A percentile compares a stretch with the other conserved stretches of the same genome.
Evolutionary conservation across 352 stramenopile genomes (phyloP).

Genomic region (Phytophthora cryptogea): DNA sequence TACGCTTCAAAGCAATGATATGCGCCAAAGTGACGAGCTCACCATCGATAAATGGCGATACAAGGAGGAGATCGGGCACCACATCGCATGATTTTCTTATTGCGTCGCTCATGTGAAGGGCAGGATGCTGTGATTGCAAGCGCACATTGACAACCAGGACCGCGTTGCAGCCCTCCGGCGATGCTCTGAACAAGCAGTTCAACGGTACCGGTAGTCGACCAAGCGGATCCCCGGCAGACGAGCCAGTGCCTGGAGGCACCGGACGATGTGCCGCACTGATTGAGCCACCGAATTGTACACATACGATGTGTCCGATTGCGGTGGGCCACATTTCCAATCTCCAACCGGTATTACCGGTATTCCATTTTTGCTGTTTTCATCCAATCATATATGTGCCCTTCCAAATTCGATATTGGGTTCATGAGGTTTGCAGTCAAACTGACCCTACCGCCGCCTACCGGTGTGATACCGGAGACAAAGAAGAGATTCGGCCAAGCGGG

Average conservation of each 20-base stretch:
- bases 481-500: conserved; percentile 26
- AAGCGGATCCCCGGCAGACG: conserved; percentile 4
- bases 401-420: neutral
- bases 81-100: neutral
- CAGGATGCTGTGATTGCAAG: neutral
- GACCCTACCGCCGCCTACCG: conserved; percentile 3
- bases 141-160: neutral
- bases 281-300: conserved; percentile 17
- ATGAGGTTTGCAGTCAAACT: conserved; percentile 9
- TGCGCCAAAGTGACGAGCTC: conserved; percentile 7
- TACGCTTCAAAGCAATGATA: conserved; percentile 1
- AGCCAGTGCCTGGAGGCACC: conserved; percentile 18
- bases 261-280: conserved; percentile 23
- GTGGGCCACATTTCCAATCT: neutral
- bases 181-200: neutral
- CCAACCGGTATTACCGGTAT: conserved; percentile 1
- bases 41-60: conserved; percentile 8
- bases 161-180: neutral
- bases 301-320: neutral
- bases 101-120: neutral
- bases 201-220: neutral
- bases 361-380: neutral
- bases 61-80: neutral
- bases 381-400: conserved; percentile 10
- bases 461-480: conserved; percentile 5